Conservation (phyloP, 1,284 basidiomycete species). For the Singerocomus rubriflavus region DNA sequence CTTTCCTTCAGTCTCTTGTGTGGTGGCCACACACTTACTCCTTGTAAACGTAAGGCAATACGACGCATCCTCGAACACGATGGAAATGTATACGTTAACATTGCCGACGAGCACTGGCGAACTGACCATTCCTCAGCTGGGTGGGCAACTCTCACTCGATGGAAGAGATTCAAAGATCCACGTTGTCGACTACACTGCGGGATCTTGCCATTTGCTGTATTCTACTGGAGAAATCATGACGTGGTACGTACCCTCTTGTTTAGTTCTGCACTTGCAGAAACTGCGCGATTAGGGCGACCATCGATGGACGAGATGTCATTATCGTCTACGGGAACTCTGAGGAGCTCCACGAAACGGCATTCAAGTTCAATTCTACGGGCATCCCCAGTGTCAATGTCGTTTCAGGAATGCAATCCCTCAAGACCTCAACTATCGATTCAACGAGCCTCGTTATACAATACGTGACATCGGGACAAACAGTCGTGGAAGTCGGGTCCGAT, state of each 20-base stretch:
- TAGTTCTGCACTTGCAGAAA: constrained; percentile 1
- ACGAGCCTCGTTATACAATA: constrained; percentile 42
- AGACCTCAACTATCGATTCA: constrained; percentile 33
- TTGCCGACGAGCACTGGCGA: constrained; percentile 44
- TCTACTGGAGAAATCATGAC: constrained; percentile 50
- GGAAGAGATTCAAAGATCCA: constrained; percentile 52
- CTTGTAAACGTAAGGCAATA: constrained; percentile 12
- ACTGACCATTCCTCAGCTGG: constrained; percentile 40
- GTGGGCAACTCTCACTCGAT: constrained; percentile 39
- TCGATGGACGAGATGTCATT: constrained; percentile 47
- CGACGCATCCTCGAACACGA: constrained; percentile 9
- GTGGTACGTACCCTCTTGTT: constrained; percentile 32
- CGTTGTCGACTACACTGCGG: constrained; percentile 47
- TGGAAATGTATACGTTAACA: constrained; percentile 28
- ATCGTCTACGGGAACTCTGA: constrained; percentile 47
- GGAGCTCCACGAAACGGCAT: constrained; percentile 48
- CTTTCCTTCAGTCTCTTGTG: not conserved
- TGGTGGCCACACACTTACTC: constrained; percentile 1
- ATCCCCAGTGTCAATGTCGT: constrained; percentile 35
- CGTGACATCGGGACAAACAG: constrained; percentile 43
- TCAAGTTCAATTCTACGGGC: constrained; percentile 33
- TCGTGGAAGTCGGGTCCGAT: constrained; percentile 40
- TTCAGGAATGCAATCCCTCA: constrained; percentile 39
- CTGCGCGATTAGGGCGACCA: constrained; percentile 39
- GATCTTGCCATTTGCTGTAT: constrained; percentile 44